Conservation (phyloP, 177 flowering plant species). For the Vitis hybrid region DNA sequence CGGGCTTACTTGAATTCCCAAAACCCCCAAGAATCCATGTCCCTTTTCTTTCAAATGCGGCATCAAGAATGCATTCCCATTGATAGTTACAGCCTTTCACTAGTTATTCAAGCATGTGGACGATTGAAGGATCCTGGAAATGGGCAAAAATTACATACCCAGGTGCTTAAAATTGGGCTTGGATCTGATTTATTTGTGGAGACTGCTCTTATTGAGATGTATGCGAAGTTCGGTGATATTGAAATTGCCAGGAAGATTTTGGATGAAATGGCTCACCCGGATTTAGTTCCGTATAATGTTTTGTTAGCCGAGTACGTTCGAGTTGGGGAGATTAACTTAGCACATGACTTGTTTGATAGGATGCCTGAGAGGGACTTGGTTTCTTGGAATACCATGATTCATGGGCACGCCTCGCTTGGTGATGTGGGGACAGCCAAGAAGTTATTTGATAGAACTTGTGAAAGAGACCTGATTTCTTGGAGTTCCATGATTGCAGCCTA, state of each 20-base stretch:
- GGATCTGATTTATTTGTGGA: constrained; percentile 40
- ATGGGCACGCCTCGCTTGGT: constrained; percentile 30
- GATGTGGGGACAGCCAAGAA: constrained; percentile 29
- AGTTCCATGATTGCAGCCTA: constrained; percentile 40
- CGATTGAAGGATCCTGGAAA: constrained; percentile 7
- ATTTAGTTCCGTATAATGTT: constrained; percentile 39
- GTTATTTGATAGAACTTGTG: constrained; percentile 28
- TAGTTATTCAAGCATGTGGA: constrained; percentile 39
- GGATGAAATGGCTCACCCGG: constrained; percentile 31
- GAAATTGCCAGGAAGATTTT: constrained; percentile 24
- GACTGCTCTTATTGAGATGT: constrained; percentile 43
- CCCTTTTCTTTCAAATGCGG: constrained; percentile 27
- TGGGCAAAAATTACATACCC: constrained; percentile 27
- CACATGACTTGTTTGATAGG: constrained; percentile 35
- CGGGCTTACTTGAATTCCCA: constrained; percentile 28
- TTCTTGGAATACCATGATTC: constrained; percentile 8
- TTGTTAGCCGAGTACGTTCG: constrained; percentile 39
- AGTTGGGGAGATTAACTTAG: constrained; percentile 28
- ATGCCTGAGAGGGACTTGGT: constrained; percentile 38
- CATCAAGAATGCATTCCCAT: background rate
- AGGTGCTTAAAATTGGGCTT: constrained; percentile 33
- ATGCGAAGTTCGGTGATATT: constrained; percentile 27
- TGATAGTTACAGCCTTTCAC: constrained; percentile 37
- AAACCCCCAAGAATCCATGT: constrained; percentile 24
- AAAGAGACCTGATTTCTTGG: constrained; percentile 45